Conservation (phyloP, 768 basidiomycete species). For the Fistulinella prunicolor region DNA sequence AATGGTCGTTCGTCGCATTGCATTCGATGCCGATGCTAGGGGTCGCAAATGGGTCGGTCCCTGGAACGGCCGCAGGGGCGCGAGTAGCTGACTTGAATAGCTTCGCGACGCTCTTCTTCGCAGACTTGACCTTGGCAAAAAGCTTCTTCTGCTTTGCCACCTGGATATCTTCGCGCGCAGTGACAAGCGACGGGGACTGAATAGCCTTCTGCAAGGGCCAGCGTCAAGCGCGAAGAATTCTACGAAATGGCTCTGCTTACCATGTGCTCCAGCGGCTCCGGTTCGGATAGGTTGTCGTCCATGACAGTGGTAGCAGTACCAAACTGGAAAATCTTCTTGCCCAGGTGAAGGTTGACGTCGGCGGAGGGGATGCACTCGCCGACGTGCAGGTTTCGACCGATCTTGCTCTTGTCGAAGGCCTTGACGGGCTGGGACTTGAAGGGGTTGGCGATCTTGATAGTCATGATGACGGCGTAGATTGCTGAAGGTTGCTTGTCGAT, state of each 20-base stretch:
- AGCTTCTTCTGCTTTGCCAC: conserved; percentile 8
- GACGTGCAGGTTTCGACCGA: neutral
- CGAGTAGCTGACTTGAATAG: conserved; percentile 13
- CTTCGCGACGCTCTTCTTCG: conserved; percentile 13
- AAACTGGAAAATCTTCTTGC: conserved; percentile 11
- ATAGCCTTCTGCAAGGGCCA: neutral
- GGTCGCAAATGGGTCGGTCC: neutral
- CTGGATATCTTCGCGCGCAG: neutral
- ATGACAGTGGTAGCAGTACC: neutral
- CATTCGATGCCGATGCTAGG: neutral
- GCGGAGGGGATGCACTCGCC: neutral
- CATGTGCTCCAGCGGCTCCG: neutral
- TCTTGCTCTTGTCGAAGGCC: conserved; percentile 5
- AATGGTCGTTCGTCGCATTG: neutral
- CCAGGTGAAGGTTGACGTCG: neutral
- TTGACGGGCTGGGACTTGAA: conserved; percentile 13
- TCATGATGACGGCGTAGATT: conserved; percentile 10
- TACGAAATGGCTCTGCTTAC: conserved; percentile 1
- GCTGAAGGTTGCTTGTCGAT: conserved; percentile 3
- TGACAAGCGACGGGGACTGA: neutral
- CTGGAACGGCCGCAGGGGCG: neutral
- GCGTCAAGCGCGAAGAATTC: neutral
- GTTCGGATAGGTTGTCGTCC: neutral
- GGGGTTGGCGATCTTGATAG: conserved; percentile 6
- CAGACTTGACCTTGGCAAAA: conserved; percentile 9